Conservation (phyloP, 2,329 filamentous ascomycete genomes). For the Aureobasidium sp. region DNA sequence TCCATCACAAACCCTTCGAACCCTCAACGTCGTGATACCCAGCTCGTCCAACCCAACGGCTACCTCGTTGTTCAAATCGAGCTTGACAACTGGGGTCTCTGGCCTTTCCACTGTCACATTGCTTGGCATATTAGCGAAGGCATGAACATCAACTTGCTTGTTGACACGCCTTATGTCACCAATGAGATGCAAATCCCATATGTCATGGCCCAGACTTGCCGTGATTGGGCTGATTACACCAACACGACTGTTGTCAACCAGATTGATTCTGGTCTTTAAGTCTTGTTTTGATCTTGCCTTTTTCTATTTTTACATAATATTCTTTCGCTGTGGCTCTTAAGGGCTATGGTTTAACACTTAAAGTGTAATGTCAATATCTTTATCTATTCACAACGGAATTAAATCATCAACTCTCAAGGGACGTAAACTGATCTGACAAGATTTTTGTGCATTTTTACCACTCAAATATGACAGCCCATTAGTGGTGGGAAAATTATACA, state of each 20-base stretch:
- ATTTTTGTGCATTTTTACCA: no score
- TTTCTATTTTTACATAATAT: not conserved
- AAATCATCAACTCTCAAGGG: no score
- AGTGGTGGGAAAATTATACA: no score
- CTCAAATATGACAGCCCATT: no score
- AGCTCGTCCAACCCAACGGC: conserved; percentile 18
- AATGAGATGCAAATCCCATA: conserved; percentile 21
- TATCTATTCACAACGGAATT: not conserved
- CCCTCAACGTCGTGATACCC: conserved; percentile 22
- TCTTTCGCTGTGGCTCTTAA: not conserved
- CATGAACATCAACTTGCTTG: conserved; percentile 25
- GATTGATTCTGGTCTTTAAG: conserved; percentile 20
- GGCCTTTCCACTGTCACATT: conserved; percentile 31
- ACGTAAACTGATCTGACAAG: no score
- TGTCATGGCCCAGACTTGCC: conserved; percentile 25
- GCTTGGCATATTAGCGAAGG: conserved; percentile 26
- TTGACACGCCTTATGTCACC: conserved; percentile 20
- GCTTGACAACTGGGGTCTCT: conserved; percentile 45
- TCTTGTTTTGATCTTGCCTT: not conserved
- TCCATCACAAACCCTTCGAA: conserved; percentile 22
- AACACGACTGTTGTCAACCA: conserved; percentile 18
- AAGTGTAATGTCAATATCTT: not conserved
- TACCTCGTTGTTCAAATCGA: conserved; percentile 36
- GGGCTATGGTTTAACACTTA: not conserved
- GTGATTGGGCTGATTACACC: conserved; percentile 19